Evolutionary conservation across 2,329 filamentous ascomycete genomes (phyloP), one percentile per base, ranked within the genome.

Genomic region (Fusarium oxysporum): DNA sequence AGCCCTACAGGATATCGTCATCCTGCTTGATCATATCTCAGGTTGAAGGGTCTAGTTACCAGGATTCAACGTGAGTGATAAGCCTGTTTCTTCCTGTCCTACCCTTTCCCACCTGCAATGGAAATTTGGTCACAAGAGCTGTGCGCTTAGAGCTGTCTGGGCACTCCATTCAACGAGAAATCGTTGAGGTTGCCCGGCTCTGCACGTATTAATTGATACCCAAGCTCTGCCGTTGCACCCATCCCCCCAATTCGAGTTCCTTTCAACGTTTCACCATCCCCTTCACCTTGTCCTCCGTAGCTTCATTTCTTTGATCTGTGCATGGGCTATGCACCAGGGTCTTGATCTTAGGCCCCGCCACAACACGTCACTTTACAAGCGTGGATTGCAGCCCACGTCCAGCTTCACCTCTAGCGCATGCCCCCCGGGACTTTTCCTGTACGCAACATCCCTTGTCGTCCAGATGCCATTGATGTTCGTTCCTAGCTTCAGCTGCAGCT

Each of bases 341-440:
- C 65, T 66, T 73, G 63, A 72, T 74, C 65, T 71, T 71, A 44
- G 72, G 69, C 68, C 74, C 74, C 71, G 75, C 75, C 75, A 77
- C 73, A 76, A 75, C 75, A 77, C 75, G 70, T 73, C 72, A 75
- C 71, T 76, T 74, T 70, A 35, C 75, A 75, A 73, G 70, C 73
- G 75, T 73, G 67, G 67, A 75, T 76, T 73, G 70, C 73, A 75
- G 68, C 70, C 67, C 75, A 59, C 68, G 70, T 76, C 65, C 64
- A 72, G 58, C 72, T 75, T 77, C 75, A 74, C 58, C 61, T 68
- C 44, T 74, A 64, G 62, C 67, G 70, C 68, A 67, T 58, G n/a
- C 51, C 51, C 54, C 33, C 66, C 44, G 64, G 67, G 72, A 59
- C 72, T 70, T 61, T 68, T 74, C 63, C 54, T 66, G 63, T 62